A percentile compares a stretch with the other conserved stretches of the same genome.
These are phyloP conservation scores for Aspergillus hortae DNA, from an alignment of 2,329 filamentous ascomycete genomes.

Conservation along the genomic window DNA sequence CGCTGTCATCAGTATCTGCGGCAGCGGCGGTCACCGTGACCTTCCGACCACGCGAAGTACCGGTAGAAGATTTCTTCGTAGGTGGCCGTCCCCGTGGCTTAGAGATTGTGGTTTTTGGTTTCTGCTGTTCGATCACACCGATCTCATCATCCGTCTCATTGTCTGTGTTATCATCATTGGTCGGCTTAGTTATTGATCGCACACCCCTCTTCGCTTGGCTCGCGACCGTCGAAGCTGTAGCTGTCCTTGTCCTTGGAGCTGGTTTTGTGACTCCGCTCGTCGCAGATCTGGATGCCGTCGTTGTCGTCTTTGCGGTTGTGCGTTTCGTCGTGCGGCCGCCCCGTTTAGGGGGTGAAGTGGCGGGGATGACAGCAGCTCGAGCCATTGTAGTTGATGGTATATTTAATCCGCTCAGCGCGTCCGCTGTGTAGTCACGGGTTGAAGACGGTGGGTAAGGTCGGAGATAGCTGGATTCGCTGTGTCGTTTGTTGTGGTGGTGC, in stretches of 20 bases:
- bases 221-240: conserved; percentile 8
- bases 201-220: conserved; percentile 6
- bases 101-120: conserved; percentile 3
- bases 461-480: neutral
- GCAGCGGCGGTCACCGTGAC: conserved; percentile 2
- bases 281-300: conserved; percentile 9
- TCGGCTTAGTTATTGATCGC: neutral
- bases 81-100: conserved; percentile 13
- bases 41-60: conserved; percentile 11
- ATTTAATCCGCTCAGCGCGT: neutral
- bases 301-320: conserved; percentile 6
- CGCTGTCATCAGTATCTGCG: conserved; percentile 14
- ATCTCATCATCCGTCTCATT: conserved; percentile 26
- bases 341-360: conserved; percentile 18
- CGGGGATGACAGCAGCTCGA: conserved; percentile 23
- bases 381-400: conserved; percentile 14
- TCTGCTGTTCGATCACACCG: conserved; percentile 12
- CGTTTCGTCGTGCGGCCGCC: conserved; percentile 16
- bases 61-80: conserved; percentile 5
- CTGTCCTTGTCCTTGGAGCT: conserved; percentile 10
- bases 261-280: conserved; percentile 9
- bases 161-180: conserved; percentile 12
- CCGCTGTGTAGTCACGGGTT: neutral
- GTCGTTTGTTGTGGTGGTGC: conserved; percentile 1
- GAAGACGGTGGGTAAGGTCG: neutral